These are phyloP conservation scores for Botrytis medusae DNA, from an alignment of 2,329 filamentous ascomycete species.

Conservation along the genomic window DNA sequence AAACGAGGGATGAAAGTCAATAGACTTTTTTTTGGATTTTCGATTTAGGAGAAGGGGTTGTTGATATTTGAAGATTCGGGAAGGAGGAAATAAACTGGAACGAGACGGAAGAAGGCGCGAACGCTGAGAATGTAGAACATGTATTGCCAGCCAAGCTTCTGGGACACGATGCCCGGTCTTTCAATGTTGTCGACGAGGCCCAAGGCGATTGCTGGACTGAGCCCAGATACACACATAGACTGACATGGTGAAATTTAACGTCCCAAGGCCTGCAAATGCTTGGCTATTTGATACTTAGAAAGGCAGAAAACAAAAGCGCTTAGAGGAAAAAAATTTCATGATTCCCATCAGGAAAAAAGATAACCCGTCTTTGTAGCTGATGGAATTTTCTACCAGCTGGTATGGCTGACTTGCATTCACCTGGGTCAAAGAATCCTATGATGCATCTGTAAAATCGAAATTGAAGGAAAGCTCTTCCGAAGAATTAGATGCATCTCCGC, in stretches of 20 bases:
- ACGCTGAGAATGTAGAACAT: not conserved
- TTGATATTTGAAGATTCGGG: not conserved
- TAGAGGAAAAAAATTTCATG: not conserved
- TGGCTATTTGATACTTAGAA: too few relatives aligned
- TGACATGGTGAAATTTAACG: conserved; percentile 19
- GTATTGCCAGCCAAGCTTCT: not conserved
- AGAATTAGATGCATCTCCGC: not conserved
- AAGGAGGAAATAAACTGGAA: not conserved
- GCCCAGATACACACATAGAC: conserved; percentile 47
- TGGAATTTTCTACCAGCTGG: not conserved
- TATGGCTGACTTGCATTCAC: not conserved
- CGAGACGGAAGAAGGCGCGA: not conserved
- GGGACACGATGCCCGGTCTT: conserved; percentile 34
- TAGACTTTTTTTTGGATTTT: too few relatives aligned
- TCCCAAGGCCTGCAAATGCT: not conserved
- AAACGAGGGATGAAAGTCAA: too few relatives aligned
- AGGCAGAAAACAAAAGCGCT: not conserved
- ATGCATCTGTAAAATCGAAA: not conserved
- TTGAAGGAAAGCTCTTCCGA: too few relatives aligned
- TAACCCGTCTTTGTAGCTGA: not conserved
- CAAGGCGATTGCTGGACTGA: conserved; percentile 53
- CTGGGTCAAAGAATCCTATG: not conserved
- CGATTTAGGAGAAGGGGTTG: not conserved
- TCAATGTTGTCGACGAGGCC: conserved; percentile 53
- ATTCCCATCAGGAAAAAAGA: not conserved